These are phyloP conservation scores for Colletotrichum musae DNA, from an alignment of 2,329 filamentous ascomycete species.

Conservation along the genomic window DNA sequence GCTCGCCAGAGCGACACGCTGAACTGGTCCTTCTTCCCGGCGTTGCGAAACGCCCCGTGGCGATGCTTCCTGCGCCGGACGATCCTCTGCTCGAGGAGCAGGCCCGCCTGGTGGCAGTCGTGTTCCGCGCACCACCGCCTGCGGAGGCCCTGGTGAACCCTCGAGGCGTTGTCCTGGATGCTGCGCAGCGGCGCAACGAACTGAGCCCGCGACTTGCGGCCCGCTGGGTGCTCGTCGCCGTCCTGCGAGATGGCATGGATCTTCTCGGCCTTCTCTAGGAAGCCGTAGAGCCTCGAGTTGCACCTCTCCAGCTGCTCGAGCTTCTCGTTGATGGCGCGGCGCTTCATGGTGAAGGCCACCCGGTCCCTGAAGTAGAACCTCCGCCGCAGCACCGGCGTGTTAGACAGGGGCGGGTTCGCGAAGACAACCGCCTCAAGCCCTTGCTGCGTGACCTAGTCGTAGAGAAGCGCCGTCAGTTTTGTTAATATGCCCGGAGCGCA, in stretches of 20 bases:
- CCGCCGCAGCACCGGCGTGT: background rate
- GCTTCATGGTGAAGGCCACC: slow-evolving; percentile 19
- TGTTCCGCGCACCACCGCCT: slow-evolving; percentile 2
- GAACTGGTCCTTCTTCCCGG: background rate
- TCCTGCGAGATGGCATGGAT: background rate
- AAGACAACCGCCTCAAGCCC: background rate
- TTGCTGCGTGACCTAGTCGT: background rate
- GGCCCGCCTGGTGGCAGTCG: background rate
- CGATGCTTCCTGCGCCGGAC: background rate
- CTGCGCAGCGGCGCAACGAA: slow-evolving; percentile 7
- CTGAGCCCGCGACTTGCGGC: background rate
- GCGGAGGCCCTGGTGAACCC: slow-evolving; percentile 1
- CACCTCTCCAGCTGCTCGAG: background rate
- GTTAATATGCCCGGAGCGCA: background rate
- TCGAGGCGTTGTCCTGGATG: slow-evolving; percentile 8
- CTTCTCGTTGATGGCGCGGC: background rate
- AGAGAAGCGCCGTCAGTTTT: background rate
- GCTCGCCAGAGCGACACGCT: slow-evolving; percentile 3
- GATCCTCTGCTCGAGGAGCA: slow-evolving; percentile 21
- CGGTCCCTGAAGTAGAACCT: slow-evolving; percentile 2
- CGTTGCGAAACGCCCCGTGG: background rate
- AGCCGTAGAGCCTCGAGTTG: background rate
- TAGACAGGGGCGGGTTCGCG: background rate
- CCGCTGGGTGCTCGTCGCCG: background rate
- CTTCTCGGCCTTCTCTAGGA: background rate